Percentiles rank a stretch among this genome's conserved stretches.
Conservation (phyloP, 2,329 filamentous ascomycete species). For the Neofusicoccum kwambonambiense region DNA sequence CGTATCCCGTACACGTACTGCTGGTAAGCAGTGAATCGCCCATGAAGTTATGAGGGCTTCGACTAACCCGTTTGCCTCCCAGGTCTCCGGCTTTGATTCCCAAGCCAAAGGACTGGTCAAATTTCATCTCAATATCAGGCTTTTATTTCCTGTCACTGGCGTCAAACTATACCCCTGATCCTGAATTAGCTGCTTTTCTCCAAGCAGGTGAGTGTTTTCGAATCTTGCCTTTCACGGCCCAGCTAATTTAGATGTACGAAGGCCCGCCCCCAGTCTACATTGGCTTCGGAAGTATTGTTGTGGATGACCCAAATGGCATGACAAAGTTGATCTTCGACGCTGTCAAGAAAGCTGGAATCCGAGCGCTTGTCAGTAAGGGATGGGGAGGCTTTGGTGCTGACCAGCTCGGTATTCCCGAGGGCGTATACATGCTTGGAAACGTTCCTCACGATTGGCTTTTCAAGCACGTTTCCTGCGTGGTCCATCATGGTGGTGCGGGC, state of each 20-base stretch:
- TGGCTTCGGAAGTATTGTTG: constrained; percentile 43
- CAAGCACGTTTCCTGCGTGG: constrained; percentile 73
- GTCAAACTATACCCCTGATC: constrained; percentile 38
- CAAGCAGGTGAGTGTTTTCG: constrained; percentile 23
- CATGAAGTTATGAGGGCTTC: too few species aligned
- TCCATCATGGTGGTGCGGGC: constrained; percentile 85
- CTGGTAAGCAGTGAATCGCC: constrained; percentile 51
- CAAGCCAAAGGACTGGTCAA: constrained; percentile 48
- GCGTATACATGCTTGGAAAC: constrained; percentile 80
- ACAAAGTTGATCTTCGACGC: constrained; percentile 43
- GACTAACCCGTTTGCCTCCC: too few species aligned
- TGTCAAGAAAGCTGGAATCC: constrained; percentile 59
- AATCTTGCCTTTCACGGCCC: background rate
- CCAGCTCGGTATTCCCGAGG: constrained; percentile 61
- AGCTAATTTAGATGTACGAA: background rate
- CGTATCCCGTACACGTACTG: constrained; percentile 61
- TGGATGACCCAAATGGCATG: constrained; percentile 43
- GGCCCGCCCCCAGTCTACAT: constrained; percentile 44
- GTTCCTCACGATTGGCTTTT: constrained; percentile 90
- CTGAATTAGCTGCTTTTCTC: constrained; percentile 40
- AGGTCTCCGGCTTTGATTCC: constrained; percentile 43
- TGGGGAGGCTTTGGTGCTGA: constrained; percentile 84
- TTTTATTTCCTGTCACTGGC: constrained; percentile 43
- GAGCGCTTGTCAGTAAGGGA: constrained; percentile 80
- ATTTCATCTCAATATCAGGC: constrained; percentile 40